Percentiles rank a stretch among this genome's conserved stretches.
phyloP scores from a whole-genome alignment of 768 basidiomycete species.

The Mycena vitilis region DNA sequence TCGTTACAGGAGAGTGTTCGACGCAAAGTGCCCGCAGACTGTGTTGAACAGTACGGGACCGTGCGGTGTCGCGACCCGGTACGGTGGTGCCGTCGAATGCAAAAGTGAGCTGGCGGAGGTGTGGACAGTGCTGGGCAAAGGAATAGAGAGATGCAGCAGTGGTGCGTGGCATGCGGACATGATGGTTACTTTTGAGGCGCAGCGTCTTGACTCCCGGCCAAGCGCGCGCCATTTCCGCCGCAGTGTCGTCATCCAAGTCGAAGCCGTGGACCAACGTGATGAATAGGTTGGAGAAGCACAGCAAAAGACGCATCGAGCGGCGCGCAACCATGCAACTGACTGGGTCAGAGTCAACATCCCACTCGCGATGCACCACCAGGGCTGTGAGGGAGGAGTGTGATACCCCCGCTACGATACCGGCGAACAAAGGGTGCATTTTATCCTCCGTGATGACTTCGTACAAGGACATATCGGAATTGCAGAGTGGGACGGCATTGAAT shows the following conservation, averaged over 20 bases:
- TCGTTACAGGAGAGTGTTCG: background rate
- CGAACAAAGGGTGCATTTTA: background rate
- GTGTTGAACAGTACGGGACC: background rate
- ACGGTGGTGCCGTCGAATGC: background rate
- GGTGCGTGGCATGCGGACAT: background rate
- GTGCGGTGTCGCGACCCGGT: background rate
- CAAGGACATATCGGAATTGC: background rate
- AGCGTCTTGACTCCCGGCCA: background rate
- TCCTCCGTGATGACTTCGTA: background rate
- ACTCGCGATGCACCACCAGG: background rate
- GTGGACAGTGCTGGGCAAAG: slow-evolving; percentile 5
- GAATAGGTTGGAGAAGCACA: background rate
- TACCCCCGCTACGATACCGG: background rate
- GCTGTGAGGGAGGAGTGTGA: background rate
- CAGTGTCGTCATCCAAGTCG: background rate
- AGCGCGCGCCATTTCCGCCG: background rate
- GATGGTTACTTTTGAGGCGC: background rate
- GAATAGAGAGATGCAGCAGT: background rate
- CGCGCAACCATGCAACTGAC: background rate
- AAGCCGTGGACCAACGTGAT: background rate
- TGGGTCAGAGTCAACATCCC: background rate
- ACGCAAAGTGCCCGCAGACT: background rate
- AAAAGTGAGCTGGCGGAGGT: background rate
- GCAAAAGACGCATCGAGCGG: background rate
- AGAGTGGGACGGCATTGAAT: background rate